Base-by-base conservation (phyloP, 2,329 filamentous ascomycete species). In the Fusarium dlaminii region DNA sequence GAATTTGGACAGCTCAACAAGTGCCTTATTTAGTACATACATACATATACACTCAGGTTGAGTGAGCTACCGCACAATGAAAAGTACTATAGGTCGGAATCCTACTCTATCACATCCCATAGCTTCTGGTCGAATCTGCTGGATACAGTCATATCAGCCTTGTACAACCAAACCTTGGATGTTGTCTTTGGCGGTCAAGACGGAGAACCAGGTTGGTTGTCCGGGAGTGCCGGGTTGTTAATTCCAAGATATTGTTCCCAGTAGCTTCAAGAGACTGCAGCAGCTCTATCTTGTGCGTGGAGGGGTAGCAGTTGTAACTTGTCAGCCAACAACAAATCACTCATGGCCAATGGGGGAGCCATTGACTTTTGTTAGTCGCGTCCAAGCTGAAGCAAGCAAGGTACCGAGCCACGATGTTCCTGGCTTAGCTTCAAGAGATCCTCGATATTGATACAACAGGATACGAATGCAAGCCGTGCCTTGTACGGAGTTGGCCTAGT, bases 1-100 rank as follows among this genome's bases (percentile, higher is more conserved):
- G 71, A 72, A 74, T 74, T 60, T 74, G 71, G 71, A 59, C 63
- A 72, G 45, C 67, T 68, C 66, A 70, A 65, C 67, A 68, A 68
- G 56, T 63, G 29, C 56, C 49, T 42, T 57, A 59, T 54, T 65
- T 70, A 70, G 52, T 70, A 65, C 59, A 54, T 40, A 60, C 36
- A 36, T 42, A 46, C 36, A 29, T 22, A 48, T 48, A 32, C 48
- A 34, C 24, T 32, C 61, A 60, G 32, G 14, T 63, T 60, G 32
- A 40, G 40, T 60, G 45, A 63, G 46, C 43, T 63, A 39, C 32
- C 15, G 63, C 30, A 62, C 37, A 62, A 40, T 63, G 40, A 49
- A 49, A 48, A 48, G 46, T 29, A 67, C 40, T 43, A 27, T 39
- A 46, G 24, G 29, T 32, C 32, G 36, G 37, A 27, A 24, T 45